Base-by-base conservation (phyloP, 2,329 filamentous ascomycete genomes). In the Xylariomycetidae sp. region DNA sequence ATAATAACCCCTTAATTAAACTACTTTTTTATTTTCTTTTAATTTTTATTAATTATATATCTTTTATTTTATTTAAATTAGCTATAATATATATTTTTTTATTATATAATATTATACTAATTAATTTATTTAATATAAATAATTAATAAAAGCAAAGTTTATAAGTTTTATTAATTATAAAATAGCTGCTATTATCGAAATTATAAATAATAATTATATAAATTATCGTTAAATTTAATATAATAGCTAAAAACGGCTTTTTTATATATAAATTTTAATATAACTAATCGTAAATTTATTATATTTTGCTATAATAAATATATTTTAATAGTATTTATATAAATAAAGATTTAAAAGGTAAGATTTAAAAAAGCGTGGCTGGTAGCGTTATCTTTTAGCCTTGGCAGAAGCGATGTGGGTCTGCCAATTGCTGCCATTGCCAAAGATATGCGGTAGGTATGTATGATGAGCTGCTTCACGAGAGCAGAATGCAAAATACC, bases 41-140 rank as follows among this genome's bases (percentile, higher is more conserved):
- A 27, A 27, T 14, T 27, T 27, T 27, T 27, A 27, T 27, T 27
- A 27, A 9, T 27, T 27, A n/a, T 27, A 27, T 27, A n/a, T n/a
- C n/a, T n/a, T n/a, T n/a, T n/a, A n/a, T n/a, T n/a, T 27, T 27
- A 27, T 27, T 27, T n/a, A 27, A 8, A 27, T n/a, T n/a, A n/a
- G n/a, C n/a, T n/a, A n/a, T n/a, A 27, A 27, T 27, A n/a, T n/a
- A 27, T 27, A 27, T 8, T 27, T 27, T n/a, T 27, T 27, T 9
- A 27, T n/a, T 27, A 27, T 27, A n/a, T 27, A n/a, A n/a, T n/a
- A 27, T n/a, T 27, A 27, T n/a, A 13, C 16, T 14, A 9, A n/a
- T 9, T 27, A 27, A 27, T 7, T 27, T 27, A 9, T 27, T 9
- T 27, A n/a, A 27, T 27, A n/a, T 27, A 9, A 9, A 8, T 27